A percentile compares a stretch with the other conserved stretches of the same genome.
phyloP scores from a whole-genome alignment of 148 eudicot species.

The Amaranthus hypochondriacus region DNA sequence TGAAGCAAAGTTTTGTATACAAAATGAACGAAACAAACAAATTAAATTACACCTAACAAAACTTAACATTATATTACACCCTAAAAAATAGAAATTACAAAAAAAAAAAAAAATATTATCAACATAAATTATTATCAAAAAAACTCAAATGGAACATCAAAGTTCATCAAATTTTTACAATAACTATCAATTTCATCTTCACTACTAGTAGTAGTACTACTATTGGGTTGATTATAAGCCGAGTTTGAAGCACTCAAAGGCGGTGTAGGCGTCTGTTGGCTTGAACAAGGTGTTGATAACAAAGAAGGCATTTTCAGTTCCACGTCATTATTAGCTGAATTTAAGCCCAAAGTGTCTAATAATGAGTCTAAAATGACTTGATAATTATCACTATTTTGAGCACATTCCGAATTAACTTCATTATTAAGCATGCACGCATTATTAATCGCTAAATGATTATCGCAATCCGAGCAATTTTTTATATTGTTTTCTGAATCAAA shows the following conservation, averaged over 20 bases:
- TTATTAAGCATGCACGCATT: neutral
- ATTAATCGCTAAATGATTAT: conserved; percentile 14
- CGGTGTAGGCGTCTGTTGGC: conserved; percentile 45
- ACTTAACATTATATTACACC: conserved; percentile 10
- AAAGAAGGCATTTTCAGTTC: conserved; percentile 39
- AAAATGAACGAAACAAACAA: conserved; percentile 22
- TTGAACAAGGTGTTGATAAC: conserved; percentile 59
- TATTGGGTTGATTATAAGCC: conserved; percentile 33
- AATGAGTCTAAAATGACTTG: conserved; percentile 25
- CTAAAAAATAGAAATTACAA: neutral
- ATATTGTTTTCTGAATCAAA: conserved; percentile 12
- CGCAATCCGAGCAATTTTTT: no score
- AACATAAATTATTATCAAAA: conserved; percentile 17
- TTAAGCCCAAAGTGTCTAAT: conserved; percentile 30
- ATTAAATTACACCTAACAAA: conserved; percentile 12
- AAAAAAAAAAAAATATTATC: conserved; percentile 7
- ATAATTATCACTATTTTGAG: conserved; percentile 24
- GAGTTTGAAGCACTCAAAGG: conserved; percentile 37
- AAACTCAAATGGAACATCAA: conserved; percentile 24
- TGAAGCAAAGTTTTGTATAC: conserved; percentile 9
- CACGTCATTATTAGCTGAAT: conserved; percentile 9
- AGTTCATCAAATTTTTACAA: conserved; percentile 32
- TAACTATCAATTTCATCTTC: conserved; percentile 77
- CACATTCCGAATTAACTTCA: neutral
- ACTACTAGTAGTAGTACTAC: conserved; percentile 13